Evolutionary conservation across 1,284 basidiomycete genomes (phyloP), one percentile per base, ranked within the genome.

Genomic region (Microbotryum violaceum): DNA sequence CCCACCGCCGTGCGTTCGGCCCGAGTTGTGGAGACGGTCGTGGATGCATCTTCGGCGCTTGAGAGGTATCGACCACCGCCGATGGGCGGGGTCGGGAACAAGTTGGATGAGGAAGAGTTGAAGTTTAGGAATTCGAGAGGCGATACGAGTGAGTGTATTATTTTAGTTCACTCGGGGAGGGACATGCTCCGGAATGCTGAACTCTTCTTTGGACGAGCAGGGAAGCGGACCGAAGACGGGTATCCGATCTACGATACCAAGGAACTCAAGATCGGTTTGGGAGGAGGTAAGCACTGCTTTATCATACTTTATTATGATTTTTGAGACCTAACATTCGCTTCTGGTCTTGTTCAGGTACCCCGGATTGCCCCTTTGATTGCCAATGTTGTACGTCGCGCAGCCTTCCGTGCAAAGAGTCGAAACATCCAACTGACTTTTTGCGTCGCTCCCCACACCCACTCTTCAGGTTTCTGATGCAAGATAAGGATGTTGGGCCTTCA

Each of bases 311-410:
- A 6, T 10, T 31, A 31, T 31, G 31, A 10, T 9, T 31, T 9
- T 31, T 1, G 1, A 8, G 16, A 20, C 31, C 8, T 27, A 6
- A 16, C 21, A n/a, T 10, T 8, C 4, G 31, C 31, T 31, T 31
- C 31, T 31, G n/a, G 31, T 29, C 18, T 21, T n/a, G 27, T 53
- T 10, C 54, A 68, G 70, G 70, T 18, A 70, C 70, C 3, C 58
- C 56, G 20, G 54, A 63, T 3, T 72, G 70, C 45, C 70, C 70
- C 1, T 72, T 72, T 59, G 70, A 72, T 45, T 72, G 70, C 62
- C 54, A 67, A 4, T 72, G 70, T 57, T 72, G 70, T 67, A 18
- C 44, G 63, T 49, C 37, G 37, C 37, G 37, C 37, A 42, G 37
- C 37, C 16, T 42, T 42, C 37, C 37, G 37, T 14, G 16, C 37